A percentile compares a stretch with the other conserved stretches of the same genome.
Evolutionary conservation across 1,284 basidiomycete genomes (phyloP).

Genomic region (Uromyces viciae-fabae): DNA sequence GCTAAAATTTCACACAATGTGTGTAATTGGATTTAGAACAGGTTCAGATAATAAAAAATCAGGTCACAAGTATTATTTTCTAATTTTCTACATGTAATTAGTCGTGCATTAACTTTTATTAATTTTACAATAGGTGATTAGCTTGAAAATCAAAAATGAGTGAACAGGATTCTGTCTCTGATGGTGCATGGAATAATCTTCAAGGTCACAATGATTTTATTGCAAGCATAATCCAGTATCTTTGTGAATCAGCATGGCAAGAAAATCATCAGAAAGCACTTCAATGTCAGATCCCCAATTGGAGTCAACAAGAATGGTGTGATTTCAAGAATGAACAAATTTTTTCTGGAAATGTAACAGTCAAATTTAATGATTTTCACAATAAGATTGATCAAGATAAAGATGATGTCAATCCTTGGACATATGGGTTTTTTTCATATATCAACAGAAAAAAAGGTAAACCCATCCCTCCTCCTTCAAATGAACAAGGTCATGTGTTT

Average conservation of each 20-base stretch:
- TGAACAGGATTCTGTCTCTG: background rate
- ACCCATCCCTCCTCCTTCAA: constrained; percentile 13
- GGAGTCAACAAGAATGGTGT: background rate
- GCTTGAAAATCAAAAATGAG: background rate
- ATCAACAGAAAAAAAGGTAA: background rate
- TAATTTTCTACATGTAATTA: too few relatives aligned
- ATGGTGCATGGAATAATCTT: background rate
- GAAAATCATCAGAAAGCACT: background rate
- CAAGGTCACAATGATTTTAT: background rate
- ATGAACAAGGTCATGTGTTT: background rate
- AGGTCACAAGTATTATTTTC: too few relatives aligned
- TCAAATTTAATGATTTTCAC: background rate
- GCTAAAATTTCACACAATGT: too few relatives aligned
- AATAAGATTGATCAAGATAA: constrained; percentile 3
- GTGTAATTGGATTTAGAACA: too few relatives aligned
- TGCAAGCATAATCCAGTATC: background rate
- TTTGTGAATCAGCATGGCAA: background rate
- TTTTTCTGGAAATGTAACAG: constrained; percentile 6
- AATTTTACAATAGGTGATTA: too few relatives aligned
- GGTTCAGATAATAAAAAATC: too few relatives aligned
- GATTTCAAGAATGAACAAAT: background rate
- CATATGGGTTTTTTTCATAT: constrained; percentile 11
- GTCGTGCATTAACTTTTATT: too few relatives aligned
- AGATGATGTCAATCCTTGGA: constrained; percentile 7
- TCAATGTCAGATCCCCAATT: background rate